Evolutionary conservation across 192 early-diverging fungal species (phyloP).

Genomic region (Piromyces sp.): DNA sequence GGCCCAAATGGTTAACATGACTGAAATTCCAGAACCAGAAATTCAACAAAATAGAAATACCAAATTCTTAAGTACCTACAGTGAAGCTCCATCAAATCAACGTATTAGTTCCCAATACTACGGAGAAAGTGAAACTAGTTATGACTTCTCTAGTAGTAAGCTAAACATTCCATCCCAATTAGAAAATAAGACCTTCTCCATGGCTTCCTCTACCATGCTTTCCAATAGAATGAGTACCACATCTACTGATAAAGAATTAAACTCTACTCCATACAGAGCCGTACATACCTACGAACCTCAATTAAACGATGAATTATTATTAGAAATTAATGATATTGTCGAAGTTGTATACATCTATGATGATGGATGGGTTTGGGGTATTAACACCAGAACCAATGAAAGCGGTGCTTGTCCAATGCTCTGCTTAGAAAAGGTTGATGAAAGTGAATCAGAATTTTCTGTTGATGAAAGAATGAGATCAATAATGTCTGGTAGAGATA

Average conservation of each 20-base stretch:
- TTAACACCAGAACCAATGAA: not conserved
- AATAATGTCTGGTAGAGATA: not conserved
- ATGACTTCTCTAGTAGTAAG: not conserved
- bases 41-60: not conserved
- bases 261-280: not conserved
- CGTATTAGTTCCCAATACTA: not conserved
- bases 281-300: not conserved
- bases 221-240: not conserved
- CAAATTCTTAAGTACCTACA: not conserved
- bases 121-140: not conserved
- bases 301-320: not conserved
- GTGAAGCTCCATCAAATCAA: not conserved
- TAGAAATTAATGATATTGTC: not conserved
- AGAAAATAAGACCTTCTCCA: not conserved
- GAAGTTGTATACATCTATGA: not conserved
- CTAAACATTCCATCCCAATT: not conserved
- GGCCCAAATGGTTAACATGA: not conserved
- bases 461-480: not conserved
- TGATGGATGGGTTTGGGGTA: not conserved
- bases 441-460: not conserved
- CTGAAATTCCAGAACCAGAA: not conserved
- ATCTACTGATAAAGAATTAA: not conserved
- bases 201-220: not conserved
- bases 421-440: not conserved
- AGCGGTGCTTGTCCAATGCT: not conserved